Percentiles rank a stretch among this genome's conserved stretches.
phyloP scores from a whole-genome alignment of 2,329 filamentous ascomycete species.

The Talaromyces sp. region DNA sequence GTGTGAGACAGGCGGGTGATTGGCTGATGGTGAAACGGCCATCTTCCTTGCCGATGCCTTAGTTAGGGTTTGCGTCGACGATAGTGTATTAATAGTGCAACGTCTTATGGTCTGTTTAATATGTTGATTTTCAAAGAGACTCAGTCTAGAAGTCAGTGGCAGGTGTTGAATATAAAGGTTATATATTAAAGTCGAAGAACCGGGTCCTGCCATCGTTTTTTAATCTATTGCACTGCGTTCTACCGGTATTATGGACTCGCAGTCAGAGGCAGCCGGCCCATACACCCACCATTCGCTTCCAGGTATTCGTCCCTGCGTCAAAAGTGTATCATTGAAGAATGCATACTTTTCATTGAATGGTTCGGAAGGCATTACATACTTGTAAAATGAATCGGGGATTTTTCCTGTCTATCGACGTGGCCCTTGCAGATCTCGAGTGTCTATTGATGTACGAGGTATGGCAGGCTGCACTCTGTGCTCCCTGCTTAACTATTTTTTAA shows the following conservation, averaged over 20 bases:
- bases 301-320: constrained; percentile 4
- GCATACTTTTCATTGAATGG: neutral
- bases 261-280: neutral
- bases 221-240: neutral
- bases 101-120: neutral
- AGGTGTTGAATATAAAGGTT: neutral
- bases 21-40: constrained; percentile 17
- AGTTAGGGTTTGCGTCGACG: neutral
- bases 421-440: neutral
- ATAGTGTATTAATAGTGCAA: neutral
- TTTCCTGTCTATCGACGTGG: neutral
- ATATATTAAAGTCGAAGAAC: neutral
- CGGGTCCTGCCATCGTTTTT: neutral
- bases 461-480: neutral
- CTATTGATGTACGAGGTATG: neutral
- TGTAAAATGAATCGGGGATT: neutral
- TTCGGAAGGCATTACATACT: neutral
- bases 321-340: constrained; percentile 4
- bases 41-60: neutral
- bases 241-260: neutral
- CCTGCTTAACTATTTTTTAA: neutral
- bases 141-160: neutral
- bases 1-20: constrained; percentile 12
- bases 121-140: neutral
- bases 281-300: neutral